Base-by-base conservation (phyloP, 2,329 filamentous ascomycete species). In the Fusarium nanum region DNA sequence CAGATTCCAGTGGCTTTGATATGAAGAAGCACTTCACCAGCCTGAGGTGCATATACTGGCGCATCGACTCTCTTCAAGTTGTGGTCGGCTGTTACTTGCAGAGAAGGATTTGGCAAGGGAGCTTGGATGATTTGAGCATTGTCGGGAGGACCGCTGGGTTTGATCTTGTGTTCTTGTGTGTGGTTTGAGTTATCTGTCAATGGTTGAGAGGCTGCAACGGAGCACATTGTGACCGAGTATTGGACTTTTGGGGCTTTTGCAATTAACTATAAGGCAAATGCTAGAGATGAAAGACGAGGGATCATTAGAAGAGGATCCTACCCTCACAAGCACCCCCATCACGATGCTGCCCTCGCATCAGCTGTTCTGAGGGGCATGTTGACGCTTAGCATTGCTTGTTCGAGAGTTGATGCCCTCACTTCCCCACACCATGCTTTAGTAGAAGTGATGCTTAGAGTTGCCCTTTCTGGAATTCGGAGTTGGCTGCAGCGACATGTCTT, bases 1-100 rank as follows among this genome's bases (percentile, higher is more conserved):
- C 89, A 91, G 40, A 91, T 87, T 45, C 89, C 89, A 5, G 88
- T 90, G 2, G 85, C 84, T 74, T 88, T 89, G 70, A 91, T 83
- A 64, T 91, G 88, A 12, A 91, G 72, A 3, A 90, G 78, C 3
- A 87, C 88, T 68, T 91, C 86, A 18, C 85, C 86, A 9, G 79
- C 78, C 9, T 81, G 79, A 5, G 88, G 88, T 28, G 82, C 83
- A 69, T 84, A 82, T 3, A 90, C 83, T 9, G 88, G 88, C 2
- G 86, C 86, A 46, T 90, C 84, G 28, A 85, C 81, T 14, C 83
- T 76, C 74, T 89, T 89, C 57, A 91, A 74, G 7, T 81, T 81
- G 73, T 90, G 88, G 72, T 90, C 87, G 47, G 84, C 86, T 1
- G 88, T 90, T 18, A 89, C 86, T 42, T 74, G 68, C 22, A 77